Conservation (phyloP, 2,329 filamentous ascomycete species). For the Phaeoacremonium minimum region DNA sequence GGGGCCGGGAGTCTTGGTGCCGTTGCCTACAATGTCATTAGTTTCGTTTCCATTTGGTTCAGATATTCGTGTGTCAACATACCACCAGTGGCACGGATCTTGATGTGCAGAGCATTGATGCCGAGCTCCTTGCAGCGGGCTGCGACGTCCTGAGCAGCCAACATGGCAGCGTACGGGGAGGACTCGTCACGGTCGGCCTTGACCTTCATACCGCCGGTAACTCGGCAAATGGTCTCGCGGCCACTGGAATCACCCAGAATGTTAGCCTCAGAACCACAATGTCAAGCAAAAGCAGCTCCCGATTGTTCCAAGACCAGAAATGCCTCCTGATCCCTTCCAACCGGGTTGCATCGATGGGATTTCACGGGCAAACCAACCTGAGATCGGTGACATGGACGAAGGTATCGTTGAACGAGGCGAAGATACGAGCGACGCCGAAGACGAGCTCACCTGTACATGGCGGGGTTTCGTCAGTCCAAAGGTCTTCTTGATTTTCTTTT, state of each 20-base stretch:
- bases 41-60: too few species aligned
- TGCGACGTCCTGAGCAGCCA: constrained; percentile 98
- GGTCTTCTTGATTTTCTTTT: too few species aligned
- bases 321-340: constrained; percentile 4
- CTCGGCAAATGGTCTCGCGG: constrained; percentile 99
- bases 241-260: constrained; percentile 74
- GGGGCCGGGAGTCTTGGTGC: constrained; percentile 99
- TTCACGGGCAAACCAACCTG: constrained; percentile 53
- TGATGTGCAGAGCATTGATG: constrained; percentile 96
- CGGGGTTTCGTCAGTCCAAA: constrained; percentile 12
- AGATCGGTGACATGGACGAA: constrained; percentile 99
- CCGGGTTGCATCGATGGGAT: constrained; percentile 3
- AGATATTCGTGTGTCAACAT: too few species aligned
- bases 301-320: constrained; percentile 16
- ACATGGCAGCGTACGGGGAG: constrained; percentile 99
- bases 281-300: constrained; percentile 14
- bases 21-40: constrained; percentile 72
- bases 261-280: constrained; percentile 48
- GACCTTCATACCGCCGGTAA: constrained; percentile 99
- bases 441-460: constrained; percentile 76
- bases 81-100: constrained; percentile 99
- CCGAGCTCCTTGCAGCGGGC: constrained; percentile 71
- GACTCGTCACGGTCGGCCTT: constrained; percentile 99
- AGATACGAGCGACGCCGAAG: constrained; percentile 97
- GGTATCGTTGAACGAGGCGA: constrained; percentile 91